Percentiles rank a stretch among this genome's conserved stretches.
phyloP scores from a whole-genome alignment of 306 rosid species.

The Coriaria nepalensis region DNA sequence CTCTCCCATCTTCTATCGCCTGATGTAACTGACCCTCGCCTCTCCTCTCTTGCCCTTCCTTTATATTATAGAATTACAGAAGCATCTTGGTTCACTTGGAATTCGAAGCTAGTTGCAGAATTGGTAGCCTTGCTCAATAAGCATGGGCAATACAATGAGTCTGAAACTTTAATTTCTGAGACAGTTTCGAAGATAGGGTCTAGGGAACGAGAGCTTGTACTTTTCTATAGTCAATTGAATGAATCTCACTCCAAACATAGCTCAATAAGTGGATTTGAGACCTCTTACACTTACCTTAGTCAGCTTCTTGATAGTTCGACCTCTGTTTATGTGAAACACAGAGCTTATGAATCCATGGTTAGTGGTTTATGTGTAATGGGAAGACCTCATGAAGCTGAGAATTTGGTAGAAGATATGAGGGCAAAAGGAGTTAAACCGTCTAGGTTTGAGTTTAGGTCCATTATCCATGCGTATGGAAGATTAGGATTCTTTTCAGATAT shows the following conservation, averaged over 20 bases:
- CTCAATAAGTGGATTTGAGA: constrained; percentile 40
- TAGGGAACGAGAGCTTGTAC: constrained; percentile 39
- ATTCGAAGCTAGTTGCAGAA: constrained; percentile 46
- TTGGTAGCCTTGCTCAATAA: constrained; percentile 51
- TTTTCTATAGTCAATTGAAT: constrained; percentile 41
- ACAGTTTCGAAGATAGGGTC: constrained; percentile 28
- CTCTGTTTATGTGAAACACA: constrained; percentile 40
- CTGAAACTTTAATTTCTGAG: constrained; percentile 35
- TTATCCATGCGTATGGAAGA: constrained; percentile 52
- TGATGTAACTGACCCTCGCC: constrained; percentile 30
- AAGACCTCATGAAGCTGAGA: constrained; percentile 49
- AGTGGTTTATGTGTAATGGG: constrained; percentile 54
- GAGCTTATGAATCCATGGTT: constrained; percentile 51
- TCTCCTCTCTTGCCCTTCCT: constrained; percentile 40
- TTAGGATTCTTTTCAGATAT: constrained; percentile 51
- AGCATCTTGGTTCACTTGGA: constrained; percentile 64
- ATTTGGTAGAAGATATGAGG: constrained; percentile 37
- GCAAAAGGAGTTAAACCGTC: constrained; percentile 33
- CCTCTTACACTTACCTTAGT: constrained; percentile 23
- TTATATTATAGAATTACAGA: constrained; percentile 41
- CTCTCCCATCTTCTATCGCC: constrained; percentile 66
- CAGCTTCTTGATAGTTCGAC: constrained; percentile 31
- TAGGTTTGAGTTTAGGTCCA: constrained; percentile 42
- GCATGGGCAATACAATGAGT: constrained; percentile 24
- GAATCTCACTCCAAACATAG: constrained; percentile 50